A percentile compares a stretch with the other conserved stretches of the same genome.
phyloP scores from a whole-genome alignment of 257 asterid species.

The Striga asiatica region DNA sequence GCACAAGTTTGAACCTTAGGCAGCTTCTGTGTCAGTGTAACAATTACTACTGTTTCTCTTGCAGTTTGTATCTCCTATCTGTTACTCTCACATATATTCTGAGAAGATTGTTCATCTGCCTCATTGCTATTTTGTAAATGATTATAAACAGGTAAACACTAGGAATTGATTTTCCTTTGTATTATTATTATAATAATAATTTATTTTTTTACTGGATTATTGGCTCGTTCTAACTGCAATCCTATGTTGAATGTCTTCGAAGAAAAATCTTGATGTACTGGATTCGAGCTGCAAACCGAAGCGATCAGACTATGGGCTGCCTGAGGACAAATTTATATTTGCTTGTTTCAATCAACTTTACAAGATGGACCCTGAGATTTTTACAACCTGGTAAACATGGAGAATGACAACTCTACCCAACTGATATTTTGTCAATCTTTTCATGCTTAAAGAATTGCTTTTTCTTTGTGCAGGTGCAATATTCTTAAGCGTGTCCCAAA shows the following conservation, averaged over 20 bases:
- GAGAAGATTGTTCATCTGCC: slow-evolving; percentile 96
- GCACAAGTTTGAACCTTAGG: not conserved
- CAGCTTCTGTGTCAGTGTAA: not conserved
- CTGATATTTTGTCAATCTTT: not conserved
- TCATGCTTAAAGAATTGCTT: not conserved
- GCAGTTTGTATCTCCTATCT: slow-evolving; percentile 92
- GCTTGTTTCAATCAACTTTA: slow-evolving; percentile 99
- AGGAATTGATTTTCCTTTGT: too few species aligned
- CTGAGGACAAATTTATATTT: slow-evolving; percentile 85
- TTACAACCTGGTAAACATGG: slow-evolving; percentile 56
- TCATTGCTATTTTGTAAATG: slow-evolving; percentile 95
- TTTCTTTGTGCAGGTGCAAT: slow-evolving; percentile 67
- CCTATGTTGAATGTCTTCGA: slow-evolving; percentile 7
- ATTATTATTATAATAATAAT: too few species aligned
- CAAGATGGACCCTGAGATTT: slow-evolving; percentile 98
- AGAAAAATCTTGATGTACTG: slow-evolving; percentile 92
- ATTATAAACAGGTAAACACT: slow-evolving; percentile 78
- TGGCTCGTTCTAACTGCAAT: slow-evolving; percentile 12
- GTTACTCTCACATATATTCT: slow-evolving; percentile 75
- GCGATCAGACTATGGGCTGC: slow-evolving; percentile 93
- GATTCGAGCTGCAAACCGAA: slow-evolving; percentile 67
- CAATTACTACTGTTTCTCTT: slow-evolving; percentile 4
- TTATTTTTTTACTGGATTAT: not conserved
- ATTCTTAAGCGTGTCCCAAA: slow-evolving; percentile 96
- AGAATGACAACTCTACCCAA: not conserved